Evolutionary conservation across 768 basidiomycete genomes (phyloP), one percentile per base, ranked within the genome.

Genomic region (Mycena haematopus): DNA sequence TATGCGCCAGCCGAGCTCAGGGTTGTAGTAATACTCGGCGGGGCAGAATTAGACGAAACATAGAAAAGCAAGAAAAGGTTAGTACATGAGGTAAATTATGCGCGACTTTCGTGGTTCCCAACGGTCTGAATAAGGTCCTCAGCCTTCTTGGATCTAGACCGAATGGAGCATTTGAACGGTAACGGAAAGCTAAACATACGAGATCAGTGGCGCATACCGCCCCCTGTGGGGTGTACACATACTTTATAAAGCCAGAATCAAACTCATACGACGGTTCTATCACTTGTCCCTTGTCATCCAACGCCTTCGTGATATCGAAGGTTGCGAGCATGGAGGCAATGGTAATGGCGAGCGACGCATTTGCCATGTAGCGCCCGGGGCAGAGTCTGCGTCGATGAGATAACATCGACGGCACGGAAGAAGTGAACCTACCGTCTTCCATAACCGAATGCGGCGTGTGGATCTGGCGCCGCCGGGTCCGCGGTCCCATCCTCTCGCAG

Each of bases 251-350:
- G 6, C 56, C 56, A n/a, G 19, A 36, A 27, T n/a, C 31, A 57
- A 36, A 57, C 36, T 47, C 56, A 29, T 49, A 47, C 25, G 56
- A 49, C 6, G 45, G 56, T 11, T 57, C 46, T n/a, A 57, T 49
- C 21, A 19, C 42, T 9, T 13, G 24, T 13, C 36, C 56, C 6
- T 57, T 7, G 10, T 27, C 25, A 24, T 57, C 46, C 11, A 36
- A 22, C 9, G 45, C 56, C 24, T 57, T 57, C 17, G 15, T 27
- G 21, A 57, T 57, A 5, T 52, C n/a, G 35, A 58, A 58, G 49
- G 42, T 44, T 13, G 50, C 47, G 10, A 58, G 31, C 0, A 51
- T 17, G 10, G 58, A 58, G 22, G 31, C 35, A 9, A 58, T 29
- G 11, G 40, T 33, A 22, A 58, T 58, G 27, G 25, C 51, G 38